These are phyloP conservation scores for Fraxinus excelsior DNA, from an alignment of 257 asterid species.

Conservation along the genomic window DNA sequence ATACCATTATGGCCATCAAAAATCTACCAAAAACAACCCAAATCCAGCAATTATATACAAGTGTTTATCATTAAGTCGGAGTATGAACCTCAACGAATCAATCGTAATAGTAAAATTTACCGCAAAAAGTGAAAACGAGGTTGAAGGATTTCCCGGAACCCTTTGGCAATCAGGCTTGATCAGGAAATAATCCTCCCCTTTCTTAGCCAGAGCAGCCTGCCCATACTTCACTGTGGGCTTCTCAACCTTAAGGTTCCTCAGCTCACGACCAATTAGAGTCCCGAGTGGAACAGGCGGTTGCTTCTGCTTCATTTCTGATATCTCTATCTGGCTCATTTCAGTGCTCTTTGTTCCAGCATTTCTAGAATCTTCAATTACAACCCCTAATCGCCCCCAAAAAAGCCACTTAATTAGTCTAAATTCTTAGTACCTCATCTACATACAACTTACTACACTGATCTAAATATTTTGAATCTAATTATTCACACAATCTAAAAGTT, in stretches of 20 bases:
- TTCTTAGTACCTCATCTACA: conserved; percentile 4
- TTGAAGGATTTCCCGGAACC: conserved; percentile 61
- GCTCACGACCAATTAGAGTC: conserved; percentile 81
- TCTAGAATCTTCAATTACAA: conserved; percentile 40
- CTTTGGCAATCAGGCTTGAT: conserved; percentile 68
- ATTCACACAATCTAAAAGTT: conserved; percentile 10
- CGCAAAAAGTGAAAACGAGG: conserved; percentile 82
- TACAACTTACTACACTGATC: conserved; percentile 16
- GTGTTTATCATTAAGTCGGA: neutral
- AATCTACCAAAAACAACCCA: conserved; percentile 47
- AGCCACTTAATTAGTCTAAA: conserved; percentile 17
- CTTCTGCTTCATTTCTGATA: conserved; percentile 67
- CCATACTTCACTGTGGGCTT: conserved; percentile 73
- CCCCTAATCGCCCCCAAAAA: conserved; percentile 30
- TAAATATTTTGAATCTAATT: neutral
- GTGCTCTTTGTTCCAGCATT: conserved; percentile 44
- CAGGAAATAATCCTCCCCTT: conserved; percentile 89
- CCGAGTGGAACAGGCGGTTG: conserved; percentile 74
- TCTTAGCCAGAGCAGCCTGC: conserved; percentile 81
- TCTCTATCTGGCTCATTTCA: conserved; percentile 57
- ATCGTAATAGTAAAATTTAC: conserved; percentile 36
- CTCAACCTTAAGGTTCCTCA: conserved; percentile 73
- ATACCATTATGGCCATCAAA: conserved; percentile 98
- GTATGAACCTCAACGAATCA: conserved; percentile 12
- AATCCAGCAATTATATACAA: conserved; percentile 13